Evolutionary conservation across 2,329 filamentous ascomycete species (phyloP).

Genomic region (Fusarium xyrophilum): DNA sequence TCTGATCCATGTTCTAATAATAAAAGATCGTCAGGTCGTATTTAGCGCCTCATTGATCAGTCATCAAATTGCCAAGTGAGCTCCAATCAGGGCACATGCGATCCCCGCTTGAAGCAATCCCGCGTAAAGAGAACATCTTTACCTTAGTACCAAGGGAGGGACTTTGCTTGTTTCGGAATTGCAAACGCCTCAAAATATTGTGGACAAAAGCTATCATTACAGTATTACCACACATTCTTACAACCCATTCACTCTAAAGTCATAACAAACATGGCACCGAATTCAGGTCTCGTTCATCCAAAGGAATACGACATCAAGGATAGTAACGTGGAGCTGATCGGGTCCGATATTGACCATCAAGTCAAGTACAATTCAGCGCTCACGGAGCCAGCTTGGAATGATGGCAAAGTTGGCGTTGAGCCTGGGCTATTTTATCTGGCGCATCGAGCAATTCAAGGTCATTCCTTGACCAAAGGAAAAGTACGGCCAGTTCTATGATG

Average conservation of each 20-base stretch:
- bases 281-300: constrained; percentile 66
- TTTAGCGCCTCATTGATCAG: constrained; percentile 21
- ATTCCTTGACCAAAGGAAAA: constrained; percentile 64
- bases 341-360: constrained; percentile 68
- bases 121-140: constrained; percentile 6
- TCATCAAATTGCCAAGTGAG: constrained; percentile 20
- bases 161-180: constrained; percentile 7
- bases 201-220: neutral
- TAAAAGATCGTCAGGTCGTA: constrained; percentile 14
- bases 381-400: constrained; percentile 72
- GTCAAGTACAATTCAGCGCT: constrained; percentile 72
- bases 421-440: constrained; percentile 68
- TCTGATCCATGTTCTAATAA: constrained; percentile 11
- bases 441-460: constrained; percentile 71
- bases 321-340: constrained; percentile 72
- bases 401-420: constrained; percentile 58
- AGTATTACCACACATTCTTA: neutral
- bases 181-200: neutral
- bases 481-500: constrained; percentile 69
- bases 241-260: neutral
- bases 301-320: constrained; percentile 72
- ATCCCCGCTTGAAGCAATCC: constrained; percentile 35
- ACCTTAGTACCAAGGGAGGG: neutral
- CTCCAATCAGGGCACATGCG: constrained; percentile 32
- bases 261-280: constrained; percentile 60